Conservation (phyloP, 1,284 basidiomycete species). For the Rhodotorula sp. region DNA sequence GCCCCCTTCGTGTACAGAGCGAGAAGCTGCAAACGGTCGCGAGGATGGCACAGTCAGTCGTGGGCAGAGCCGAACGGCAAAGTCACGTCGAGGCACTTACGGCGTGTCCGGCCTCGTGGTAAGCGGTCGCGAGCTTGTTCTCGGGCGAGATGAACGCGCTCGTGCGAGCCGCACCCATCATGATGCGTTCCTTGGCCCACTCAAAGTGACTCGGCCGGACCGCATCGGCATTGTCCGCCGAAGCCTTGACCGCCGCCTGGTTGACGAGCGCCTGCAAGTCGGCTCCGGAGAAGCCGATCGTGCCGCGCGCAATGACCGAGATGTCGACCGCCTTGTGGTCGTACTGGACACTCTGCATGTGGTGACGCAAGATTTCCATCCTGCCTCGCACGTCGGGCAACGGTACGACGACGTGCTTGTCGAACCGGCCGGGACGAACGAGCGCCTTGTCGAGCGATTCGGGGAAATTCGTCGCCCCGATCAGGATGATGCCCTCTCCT, state of each 20-base stretch:
- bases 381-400: conserved; percentile 78
- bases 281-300: conserved; percentile 83
- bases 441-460: conserved; percentile 79
- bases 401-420: conserved; percentile 83
- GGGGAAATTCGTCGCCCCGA: conserved; percentile 93
- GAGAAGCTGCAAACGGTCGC: conserved; percentile 56
- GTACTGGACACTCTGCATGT: conserved; percentile 74
- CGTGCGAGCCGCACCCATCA: conserved; percentile 91
- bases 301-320: conserved; percentile 80
- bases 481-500: conserved; percentile 85
- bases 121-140: conserved; percentile 73
- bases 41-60: not conserved
- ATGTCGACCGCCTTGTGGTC: conserved; percentile 69
- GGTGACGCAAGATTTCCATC: conserved; percentile 81
- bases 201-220: conserved; percentile 83
- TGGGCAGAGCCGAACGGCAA: too few species aligned
- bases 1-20: conserved; percentile 88
- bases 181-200: conserved; percentile 85
- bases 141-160: conserved; percentile 82
- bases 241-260: conserved; percentile 84
- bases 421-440: conserved; percentile 89
- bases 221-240: conserved; percentile 69
- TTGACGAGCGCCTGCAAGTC: conserved; percentile 34
- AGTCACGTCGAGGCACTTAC: conserved; percentile 5
- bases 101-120: conserved; percentile 94